Percentiles rank a stretch among this genome's conserved stretches.
Conservation (phyloP, 768 basidiomycete species). For the Agrocybe praecox region DNA sequence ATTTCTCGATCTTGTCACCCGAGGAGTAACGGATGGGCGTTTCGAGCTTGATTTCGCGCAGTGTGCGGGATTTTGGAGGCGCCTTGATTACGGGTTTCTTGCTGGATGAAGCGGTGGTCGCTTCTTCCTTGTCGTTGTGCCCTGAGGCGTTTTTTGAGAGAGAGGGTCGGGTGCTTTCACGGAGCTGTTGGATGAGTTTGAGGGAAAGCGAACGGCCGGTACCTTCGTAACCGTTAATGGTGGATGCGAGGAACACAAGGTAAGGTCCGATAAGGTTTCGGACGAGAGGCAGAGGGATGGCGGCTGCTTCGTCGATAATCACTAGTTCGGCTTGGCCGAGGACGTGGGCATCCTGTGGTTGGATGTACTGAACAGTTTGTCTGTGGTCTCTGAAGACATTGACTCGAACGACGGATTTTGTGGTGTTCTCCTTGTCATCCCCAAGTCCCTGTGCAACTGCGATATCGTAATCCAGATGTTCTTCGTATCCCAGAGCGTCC, state of each 20-base stretch:
- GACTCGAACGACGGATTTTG: conserved; percentile 93
- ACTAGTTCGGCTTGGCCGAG: conserved; percentile 97
- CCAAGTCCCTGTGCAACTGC: conserved; percentile 87
- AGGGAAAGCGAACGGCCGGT: conserved; percentile 98
- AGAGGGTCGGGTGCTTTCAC: conserved; percentile 85
- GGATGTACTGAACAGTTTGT: conserved; percentile 99
- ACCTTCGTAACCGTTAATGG: conserved; percentile 99
- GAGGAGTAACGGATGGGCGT: conserved; percentile 91
- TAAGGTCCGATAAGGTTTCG: conserved; percentile 94
- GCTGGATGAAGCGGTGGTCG: conserved; percentile 34
- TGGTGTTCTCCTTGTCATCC: conserved; percentile 60
- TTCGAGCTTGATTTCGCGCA: conserved; percentile 93
- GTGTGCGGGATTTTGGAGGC: conserved; percentile 67
- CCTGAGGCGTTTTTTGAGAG: conserved; percentile 60
- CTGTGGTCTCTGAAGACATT: conserved; percentile 92
- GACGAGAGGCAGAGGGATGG: conserved; percentile 95
- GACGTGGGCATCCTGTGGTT: conserved; percentile 97
- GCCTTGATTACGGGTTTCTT: conserved; percentile 59
- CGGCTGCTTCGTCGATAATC: conserved; percentile 98
- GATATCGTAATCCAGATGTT: conserved; percentile 97
- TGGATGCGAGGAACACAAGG: conserved; percentile 98
- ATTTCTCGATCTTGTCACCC: conserved; percentile 90
- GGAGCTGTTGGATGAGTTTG: conserved; percentile 95
- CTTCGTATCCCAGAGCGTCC: conserved; percentile 93
- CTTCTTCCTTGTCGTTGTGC: conserved; percentile 38